Evolutionary conservation across 345 rosid species (phyloP).

Genomic region (Euphorbia tirucalli): DNA sequence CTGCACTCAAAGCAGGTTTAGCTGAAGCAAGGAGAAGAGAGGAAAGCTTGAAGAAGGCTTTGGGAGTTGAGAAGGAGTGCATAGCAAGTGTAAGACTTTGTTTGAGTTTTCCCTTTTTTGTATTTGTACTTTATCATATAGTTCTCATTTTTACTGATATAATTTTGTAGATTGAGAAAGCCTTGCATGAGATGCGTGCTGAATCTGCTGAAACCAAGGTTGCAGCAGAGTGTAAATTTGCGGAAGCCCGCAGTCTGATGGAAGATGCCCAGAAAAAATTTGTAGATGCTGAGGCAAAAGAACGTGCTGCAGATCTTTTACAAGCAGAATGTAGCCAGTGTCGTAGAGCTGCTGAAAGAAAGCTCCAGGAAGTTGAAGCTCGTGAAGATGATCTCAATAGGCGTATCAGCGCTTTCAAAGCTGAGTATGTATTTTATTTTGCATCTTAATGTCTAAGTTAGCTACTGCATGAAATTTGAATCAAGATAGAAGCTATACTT

Average conservation of each 20-base stretch:
- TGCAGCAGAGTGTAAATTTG: slow-evolving; percentile 60
- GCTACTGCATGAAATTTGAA: neutral
- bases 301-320: slow-evolving; percentile 63
- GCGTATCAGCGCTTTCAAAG: slow-evolving; percentile 56
- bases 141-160: slow-evolving; percentile 16
- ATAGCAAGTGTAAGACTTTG: slow-evolving; percentile 61
- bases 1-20: slow-evolving; percentile 58
- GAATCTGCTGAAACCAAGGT: slow-evolving; percentile 91
- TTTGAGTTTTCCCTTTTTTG: neutral
- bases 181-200: slow-evolving; percentile 93
- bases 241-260: slow-evolving; percentile 62
- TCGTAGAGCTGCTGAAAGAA: slow-evolving; percentile 81
- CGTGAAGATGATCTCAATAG: slow-evolving; percentile 81
- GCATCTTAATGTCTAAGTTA: slow-evolving; percentile 8
- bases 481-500: neutral
- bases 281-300: slow-evolving; percentile 60
- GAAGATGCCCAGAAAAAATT: slow-evolving; percentile 70
- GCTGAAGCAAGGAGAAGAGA: slow-evolving; percentile 80
- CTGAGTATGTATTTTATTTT: slow-evolving; percentile 60
- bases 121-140: neutral
- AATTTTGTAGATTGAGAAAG: slow-evolving; percentile 70
- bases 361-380: slow-evolving; percentile 72
- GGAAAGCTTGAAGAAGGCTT: slow-evolving; percentile 73
- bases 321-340: slow-evolving; percentile 67
- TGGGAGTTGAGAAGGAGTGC: slow-evolving; percentile 85